Base-by-base conservation (phyloP, 2,329 filamentous ascomycete genomes). In the Zasmidium angulare region DNA sequence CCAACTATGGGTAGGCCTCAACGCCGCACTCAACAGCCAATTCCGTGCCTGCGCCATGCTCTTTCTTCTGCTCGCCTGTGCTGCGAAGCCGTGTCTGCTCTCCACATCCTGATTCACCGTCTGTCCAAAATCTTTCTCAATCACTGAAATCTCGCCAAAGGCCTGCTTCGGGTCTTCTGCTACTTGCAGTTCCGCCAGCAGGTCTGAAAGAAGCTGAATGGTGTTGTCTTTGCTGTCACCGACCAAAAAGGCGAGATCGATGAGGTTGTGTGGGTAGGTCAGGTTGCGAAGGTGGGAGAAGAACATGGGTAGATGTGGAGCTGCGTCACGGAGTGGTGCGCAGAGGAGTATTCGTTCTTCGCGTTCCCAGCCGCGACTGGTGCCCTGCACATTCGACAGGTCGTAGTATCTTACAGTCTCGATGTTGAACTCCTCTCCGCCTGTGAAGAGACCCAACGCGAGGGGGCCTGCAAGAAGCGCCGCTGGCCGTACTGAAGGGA, bases 91-190 rank as follows among this genome's bases (percentile, higher is more conserved):
- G 76, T 99, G 95, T 66, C 95, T 88, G 74, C 91, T 96, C 78
- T 99, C 95, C 23, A 98, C 92, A 77, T 99, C 93, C 77, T 99
- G 95, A 64, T 96, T 91, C 61, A 99, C 95, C 74, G 93, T 93
- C 75, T 99, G 95, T 2, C 95, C 95, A 79, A 99, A 99, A 75
- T 99, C 93, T 78, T 99, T 99, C 78, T 98, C 91, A 66, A 99
- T 93, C 61, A 99, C 95, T 0, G 91, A 96, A 59, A 99, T 95
- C 78, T 99, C 95, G 61, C 95, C 95, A 72, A 93, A 99, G 17
- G 89, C 87, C 76, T 93, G 88, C 68, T 86, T 88, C 11, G 88
- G 86, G 68, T 97, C 90, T 21, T 87, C 81, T 62, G 95, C 85
- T 22, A 85, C 86, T 77, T 99, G 95, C 14, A 97, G 83, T 46